phyloP scores from a whole-genome alignment of 2,329 filamentous ascomycete genomes.

The Aspergillus sp. region DNA sequence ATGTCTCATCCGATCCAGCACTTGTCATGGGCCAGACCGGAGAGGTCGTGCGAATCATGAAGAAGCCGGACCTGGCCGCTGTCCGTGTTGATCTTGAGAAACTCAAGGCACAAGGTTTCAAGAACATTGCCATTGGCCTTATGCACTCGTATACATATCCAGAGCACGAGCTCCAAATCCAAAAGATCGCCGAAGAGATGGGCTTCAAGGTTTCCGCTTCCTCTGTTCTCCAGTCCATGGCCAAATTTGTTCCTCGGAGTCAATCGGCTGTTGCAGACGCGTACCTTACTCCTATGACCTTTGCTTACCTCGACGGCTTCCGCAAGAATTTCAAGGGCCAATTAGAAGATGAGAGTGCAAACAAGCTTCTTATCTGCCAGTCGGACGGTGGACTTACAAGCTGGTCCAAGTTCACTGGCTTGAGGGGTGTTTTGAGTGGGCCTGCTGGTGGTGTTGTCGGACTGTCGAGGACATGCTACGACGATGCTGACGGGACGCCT shows the following conservation, averaged over 20 bases:
- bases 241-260: slow-evolving; percentile 71
- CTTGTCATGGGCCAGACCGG: slow-evolving; percentile 53
- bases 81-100: slow-evolving; percentile 59
- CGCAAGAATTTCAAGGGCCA: slow-evolving; percentile 68
- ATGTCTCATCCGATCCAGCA: slow-evolving; percentile 55
- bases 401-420: slow-evolving; percentile 9
- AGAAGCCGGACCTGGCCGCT: slow-evolving; percentile 54
- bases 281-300: slow-evolving; percentile 73
- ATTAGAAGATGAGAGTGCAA: slow-evolving; percentile 50
- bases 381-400: slow-evolving; percentile 13
- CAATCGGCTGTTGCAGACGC: slow-evolving; percentile 75
- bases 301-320: slow-evolving; percentile 60
- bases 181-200: slow-evolving; percentile 69
- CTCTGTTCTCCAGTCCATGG: slow-evolving; percentile 78
- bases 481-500: slow-evolving; percentile 51
- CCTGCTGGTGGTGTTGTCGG: slow-evolving; percentile 13
- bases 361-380: slow-evolving; percentile 54
- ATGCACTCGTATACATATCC: slow-evolving; percentile 89
- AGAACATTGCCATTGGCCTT: slow-evolving; percentile 77
- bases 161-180: slow-evolving; percentile 74
- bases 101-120: slow-evolving; percentile 66
- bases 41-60: slow-evolving; percentile 67
- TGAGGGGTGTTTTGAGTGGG: slow-evolving; percentile 11
- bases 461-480: slow-evolving; percentile 11
- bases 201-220: slow-evolving; percentile 76